Conservation (phyloP, 208 protist genomes). For the Leishmania aethiopica region DNA sequence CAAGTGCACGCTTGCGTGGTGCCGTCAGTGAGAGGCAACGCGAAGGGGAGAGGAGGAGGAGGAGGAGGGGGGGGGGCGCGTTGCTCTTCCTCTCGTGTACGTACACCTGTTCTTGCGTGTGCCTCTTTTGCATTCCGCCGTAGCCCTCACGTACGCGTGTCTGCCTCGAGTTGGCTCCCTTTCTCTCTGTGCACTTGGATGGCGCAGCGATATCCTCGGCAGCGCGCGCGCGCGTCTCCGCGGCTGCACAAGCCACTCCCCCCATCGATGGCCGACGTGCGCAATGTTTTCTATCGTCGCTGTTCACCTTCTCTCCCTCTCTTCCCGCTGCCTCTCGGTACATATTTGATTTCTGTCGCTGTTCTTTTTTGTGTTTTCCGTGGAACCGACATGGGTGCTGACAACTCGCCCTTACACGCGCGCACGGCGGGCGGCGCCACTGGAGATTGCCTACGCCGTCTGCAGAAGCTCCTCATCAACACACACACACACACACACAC, state of each 20-base stretch:
- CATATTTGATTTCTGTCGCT: not conserved
- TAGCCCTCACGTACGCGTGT: not conserved
- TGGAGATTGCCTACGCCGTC: not conserved
- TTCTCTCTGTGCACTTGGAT: not conserved
- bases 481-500: not conserved
- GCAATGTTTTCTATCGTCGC: not conserved
- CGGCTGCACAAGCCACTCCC: not conserved
- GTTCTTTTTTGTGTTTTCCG: not conserved
- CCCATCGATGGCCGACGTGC: not conserved
- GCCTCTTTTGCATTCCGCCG: not conserved
- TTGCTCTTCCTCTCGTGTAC: not conserved
- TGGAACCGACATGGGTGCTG: not conserved
- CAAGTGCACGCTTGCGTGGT: not conserved
- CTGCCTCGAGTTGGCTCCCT: not conserved
- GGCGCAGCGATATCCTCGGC: not conserved
- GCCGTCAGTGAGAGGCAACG: not conserved
- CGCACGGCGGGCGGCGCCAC: not conserved
- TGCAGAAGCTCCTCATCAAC: not conserved
- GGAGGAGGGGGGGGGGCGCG: not conserved
- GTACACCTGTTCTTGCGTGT: not conserved
- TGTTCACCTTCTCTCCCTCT: not conserved
- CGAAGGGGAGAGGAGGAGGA: not conserved
- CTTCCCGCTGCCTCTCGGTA: not conserved
- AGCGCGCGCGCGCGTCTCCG: not conserved
- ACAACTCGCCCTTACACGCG: constrained; percentile 1